These are phyloP conservation scores for Neckera pumila DNA, from an alignment of 225 moss, liverwort and hornwort species.

Conservation along the genomic window DNA sequence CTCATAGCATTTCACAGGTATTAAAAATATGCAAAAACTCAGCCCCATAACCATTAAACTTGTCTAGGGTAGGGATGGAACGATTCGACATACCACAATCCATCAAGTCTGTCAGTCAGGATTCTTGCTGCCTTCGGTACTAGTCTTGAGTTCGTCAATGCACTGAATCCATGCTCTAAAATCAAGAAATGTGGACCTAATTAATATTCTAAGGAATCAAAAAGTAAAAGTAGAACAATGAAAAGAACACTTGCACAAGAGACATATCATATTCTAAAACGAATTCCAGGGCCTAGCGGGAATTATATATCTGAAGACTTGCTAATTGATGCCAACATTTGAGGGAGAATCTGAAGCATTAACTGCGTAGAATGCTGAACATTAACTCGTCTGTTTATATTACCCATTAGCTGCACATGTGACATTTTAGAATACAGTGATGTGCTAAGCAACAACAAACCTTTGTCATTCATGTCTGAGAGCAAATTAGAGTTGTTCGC, in stretches of 20 bases:
- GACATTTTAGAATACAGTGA: background rate
- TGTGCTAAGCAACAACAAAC: conserved; percentile 22
- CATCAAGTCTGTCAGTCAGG: conserved; percentile 66
- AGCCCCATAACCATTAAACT: background rate
- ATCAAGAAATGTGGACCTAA: background rate
- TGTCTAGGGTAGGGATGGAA: background rate
- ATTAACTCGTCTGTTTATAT: background rate
- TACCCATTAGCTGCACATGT: background rate
- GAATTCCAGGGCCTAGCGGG: background rate
- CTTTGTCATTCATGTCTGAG: conserved; percentile 72
- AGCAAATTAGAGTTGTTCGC: conserved; percentile 25
- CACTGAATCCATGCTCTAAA: conserved; percentile 88
- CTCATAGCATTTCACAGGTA: background rate
- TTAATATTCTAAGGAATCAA: background rate
- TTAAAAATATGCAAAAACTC: background rate
- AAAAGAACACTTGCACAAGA: background rate
- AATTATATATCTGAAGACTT: background rate
- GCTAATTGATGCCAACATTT: background rate
- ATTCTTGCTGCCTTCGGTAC: conserved; percentile 68
- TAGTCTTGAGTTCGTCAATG: conserved; percentile 69
- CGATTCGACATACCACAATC: conserved; percentile 54
- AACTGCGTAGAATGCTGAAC: background rate
- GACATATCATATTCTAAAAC: background rate
- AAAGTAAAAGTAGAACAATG: background rate
- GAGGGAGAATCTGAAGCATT: background rate